Base-by-base conservation (phyloP, 345 rosid genomes). In the Orychophragmus violaceus region DNA sequence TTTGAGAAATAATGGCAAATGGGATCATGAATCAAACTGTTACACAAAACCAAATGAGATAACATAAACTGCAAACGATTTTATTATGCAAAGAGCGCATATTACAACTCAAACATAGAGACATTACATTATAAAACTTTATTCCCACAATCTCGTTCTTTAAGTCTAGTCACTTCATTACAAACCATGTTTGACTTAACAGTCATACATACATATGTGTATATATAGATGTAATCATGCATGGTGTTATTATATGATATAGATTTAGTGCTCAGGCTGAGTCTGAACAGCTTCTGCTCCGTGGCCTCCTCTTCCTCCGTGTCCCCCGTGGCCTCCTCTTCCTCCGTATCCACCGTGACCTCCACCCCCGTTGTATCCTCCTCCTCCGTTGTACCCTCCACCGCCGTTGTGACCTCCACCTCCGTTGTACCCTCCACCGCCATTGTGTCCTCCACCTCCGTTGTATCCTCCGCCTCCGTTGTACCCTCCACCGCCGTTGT, bases 231-330 rank as follows among this genome's bases (percentile, higher is more conserved):
- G 32, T 11, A 54, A 41, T 21, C 44, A 22, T 53, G 14, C 62
- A 42, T 66, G 23, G 30, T 54, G 16, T 42, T 55, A n/a, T n/a
- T 65, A 18, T 41, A 53, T 62, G 4, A 21, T 35, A 35, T 27
- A 42, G 14, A 11, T 35, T n/a, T 59, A 46, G 14, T 62, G 14
- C 5, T 56, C 67, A 21, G 56, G 30, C 22, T 48, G 56, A 63
- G 58, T 63, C 57, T 63, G 27, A 61, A 61, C 66, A 45, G 53
- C 39, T 61, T 44, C 53, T 28, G 12, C n/a, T n/a, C n/a, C n/a
- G n/a, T n/a, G n/a, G n/a, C n/a, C n/a, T n/a, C n/a, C n/a, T n/a
- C n/a, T n/a, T n/a, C n/a, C n/a, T n/a, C 36, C 17, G 14, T 55
- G 42, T 9, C 57, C 57, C 27, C 56, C 56, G 22, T 18, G 6